Percentiles rank a stretch among this genome's conserved stretches.
phyloP scores from a whole-genome alignment of 345 rosid genomes.

The Angophora floribunda region DNA sequence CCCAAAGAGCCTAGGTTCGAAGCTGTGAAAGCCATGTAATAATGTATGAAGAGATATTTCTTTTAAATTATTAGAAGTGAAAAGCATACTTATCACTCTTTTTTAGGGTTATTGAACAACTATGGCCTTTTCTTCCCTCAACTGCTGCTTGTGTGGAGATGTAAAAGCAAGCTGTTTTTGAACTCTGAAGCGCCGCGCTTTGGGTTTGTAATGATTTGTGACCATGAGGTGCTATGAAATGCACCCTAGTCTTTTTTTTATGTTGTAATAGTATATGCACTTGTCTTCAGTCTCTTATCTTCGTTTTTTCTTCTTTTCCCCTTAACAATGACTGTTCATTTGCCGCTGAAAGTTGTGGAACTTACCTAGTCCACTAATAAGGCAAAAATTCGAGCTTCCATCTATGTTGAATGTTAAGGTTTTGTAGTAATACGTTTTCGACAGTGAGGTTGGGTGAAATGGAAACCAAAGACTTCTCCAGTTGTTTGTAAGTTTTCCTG shows the following conservation, averaged over 20 bases:
- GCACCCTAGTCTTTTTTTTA: not conserved
- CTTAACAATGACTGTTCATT: not conserved
- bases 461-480: not conserved
- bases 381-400: not conserved
- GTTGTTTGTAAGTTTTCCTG: not conserved
- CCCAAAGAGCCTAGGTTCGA: conserved; percentile 86
- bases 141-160: not conserved
- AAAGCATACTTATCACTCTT: not conserved
- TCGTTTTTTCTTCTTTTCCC: not conserved
- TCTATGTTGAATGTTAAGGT: not conserved
- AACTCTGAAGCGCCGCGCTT: not conserved
- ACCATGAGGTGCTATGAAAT: not conserved
- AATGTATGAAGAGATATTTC: not conserved
- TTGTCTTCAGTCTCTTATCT: not conserved
- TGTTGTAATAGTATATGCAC: not conserved
- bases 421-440: not conserved
- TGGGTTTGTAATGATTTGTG: not conserved
- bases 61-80: not conserved
- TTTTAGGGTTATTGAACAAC: not conserved
- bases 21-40: conserved; percentile 14
- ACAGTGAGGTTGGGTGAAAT: not conserved
- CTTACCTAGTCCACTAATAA: not conserved
- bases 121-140: not conserved
- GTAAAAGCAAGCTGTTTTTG: not conserved
- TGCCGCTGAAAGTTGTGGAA: not conserved